Percentiles rank a stretch among this genome's conserved stretches.
Conservation (phyloP, 768 basidiomycete species). For the Russula sp. region DNA sequence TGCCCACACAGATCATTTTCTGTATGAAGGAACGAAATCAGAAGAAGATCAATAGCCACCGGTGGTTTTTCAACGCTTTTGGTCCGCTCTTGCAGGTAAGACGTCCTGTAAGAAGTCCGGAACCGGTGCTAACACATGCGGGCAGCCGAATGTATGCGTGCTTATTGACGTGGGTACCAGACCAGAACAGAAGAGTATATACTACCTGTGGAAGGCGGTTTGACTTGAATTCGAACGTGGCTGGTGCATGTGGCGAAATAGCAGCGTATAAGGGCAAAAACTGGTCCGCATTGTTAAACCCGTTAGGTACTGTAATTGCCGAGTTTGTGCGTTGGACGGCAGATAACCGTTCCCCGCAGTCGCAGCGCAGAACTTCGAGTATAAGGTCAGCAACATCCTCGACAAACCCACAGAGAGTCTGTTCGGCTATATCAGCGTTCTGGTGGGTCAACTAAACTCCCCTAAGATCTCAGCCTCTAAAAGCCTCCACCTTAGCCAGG, state of each 20-base stretch:
- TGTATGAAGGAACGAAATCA: slow-evolving; percentile 92
- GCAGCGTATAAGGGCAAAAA: slow-evolving; percentile 88
- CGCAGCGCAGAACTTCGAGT: slow-evolving; percentile 95
- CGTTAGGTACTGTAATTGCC: slow-evolving; percentile 61
- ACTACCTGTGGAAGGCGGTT: slow-evolving; percentile 96
- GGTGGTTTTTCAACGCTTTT: slow-evolving; percentile 98
- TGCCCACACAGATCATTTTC: slow-evolving; percentile 92
- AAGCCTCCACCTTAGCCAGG: slow-evolving; percentile 56
- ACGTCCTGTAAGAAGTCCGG: neutral
- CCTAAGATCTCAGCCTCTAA: neutral
- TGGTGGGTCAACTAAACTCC: slow-evolving; percentile 46
- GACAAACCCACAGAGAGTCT: slow-evolving; percentile 87
- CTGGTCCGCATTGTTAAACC: slow-evolving; percentile 79
- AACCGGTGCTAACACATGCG: slow-evolving; percentile 3
- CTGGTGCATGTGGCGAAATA: slow-evolving; percentile 95
- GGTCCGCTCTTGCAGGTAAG: slow-evolving; percentile 75
- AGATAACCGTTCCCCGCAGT: slow-evolving; percentile 43
- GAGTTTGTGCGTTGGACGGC: neutral
- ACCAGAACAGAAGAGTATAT: slow-evolving; percentile 84
- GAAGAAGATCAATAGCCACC: slow-evolving; percentile 95
- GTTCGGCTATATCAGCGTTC: slow-evolving; percentile 95
- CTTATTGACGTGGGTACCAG: slow-evolving; percentile 93
- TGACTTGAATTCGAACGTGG: slow-evolving; percentile 88
- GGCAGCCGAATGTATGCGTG: slow-evolving; percentile 85
- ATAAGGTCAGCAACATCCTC: slow-evolving; percentile 87